Conservation (phyloP, 495 filamentous ascomycete species). For the Penicillium desertorum region DNA sequence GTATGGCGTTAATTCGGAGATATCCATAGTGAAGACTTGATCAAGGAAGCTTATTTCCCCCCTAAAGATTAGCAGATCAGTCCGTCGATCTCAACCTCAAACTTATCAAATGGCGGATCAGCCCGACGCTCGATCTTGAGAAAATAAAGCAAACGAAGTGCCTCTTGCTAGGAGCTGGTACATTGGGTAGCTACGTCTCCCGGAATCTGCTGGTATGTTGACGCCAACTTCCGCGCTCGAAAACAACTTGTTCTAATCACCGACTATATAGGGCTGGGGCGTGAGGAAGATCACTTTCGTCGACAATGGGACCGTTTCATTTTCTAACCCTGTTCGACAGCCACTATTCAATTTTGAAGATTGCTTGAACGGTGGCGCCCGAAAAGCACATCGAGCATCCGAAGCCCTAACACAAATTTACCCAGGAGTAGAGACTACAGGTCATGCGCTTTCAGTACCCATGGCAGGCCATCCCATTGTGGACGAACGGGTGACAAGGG, state of each 20-base stretch:
- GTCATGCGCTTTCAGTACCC: conserved; percentile 79
- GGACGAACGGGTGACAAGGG: conserved; percentile 62
- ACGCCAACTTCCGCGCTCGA: background rate
- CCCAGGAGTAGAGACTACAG: conserved; percentile 78
- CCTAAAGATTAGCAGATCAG: conserved; percentile 73
- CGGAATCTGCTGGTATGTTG: conserved; percentile 69
- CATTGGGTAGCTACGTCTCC: conserved; percentile 89
- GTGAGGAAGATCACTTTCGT: conserved; percentile 96
- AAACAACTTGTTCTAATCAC: background rate
- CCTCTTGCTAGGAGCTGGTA: conserved; percentile 91
- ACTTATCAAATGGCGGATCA: conserved; percentile 97
- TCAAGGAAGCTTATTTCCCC: background rate
- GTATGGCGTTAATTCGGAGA: conserved; percentile 26
- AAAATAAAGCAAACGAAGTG: conserved; percentile 88
- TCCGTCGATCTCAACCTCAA: conserved; percentile 98
- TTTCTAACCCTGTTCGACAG: conserved; percentile 96
- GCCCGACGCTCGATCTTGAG: conserved; percentile 82
- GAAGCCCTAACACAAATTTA: conserved; percentile 83
- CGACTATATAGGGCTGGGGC: conserved; percentile 70
- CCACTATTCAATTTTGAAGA: conserved; percentile 88
- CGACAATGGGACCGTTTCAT: conserved; percentile 90
- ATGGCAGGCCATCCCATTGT: conserved; percentile 91
- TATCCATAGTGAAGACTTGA: background rate
- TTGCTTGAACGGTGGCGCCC: conserved; percentile 78
- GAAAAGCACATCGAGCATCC: conserved; percentile 81